Evolutionary conservation across 257 asterid genomes (phyloP), one percentile per base, ranked within the genome.

Genomic region (Capsicum chinense): DNA sequence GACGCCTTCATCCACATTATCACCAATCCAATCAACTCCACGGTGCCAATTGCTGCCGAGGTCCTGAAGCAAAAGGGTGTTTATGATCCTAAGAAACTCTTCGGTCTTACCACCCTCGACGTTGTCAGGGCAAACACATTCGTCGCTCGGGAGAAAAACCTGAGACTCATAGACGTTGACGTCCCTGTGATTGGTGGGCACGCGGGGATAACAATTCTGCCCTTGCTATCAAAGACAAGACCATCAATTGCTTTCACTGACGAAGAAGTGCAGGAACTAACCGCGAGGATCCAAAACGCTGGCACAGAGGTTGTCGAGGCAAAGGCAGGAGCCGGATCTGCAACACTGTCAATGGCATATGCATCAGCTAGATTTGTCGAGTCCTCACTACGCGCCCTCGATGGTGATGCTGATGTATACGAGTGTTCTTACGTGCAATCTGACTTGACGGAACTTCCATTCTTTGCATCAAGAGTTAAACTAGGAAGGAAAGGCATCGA

Each of bases 391-490:
- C 87, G 87, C 64, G 86, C 86, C 2, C 79, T 84, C 6, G 84
- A 84, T 2, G 86, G 86, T 17, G 86, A 84, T 54, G 74, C 79
- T 56, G 86, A 79, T 67, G 79, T 84, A 13, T 84, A 84, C 64
- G 87, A 84, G 83, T 84, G 87, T 58, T 63, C 84, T 6, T 84
- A 59, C 4, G 79, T 84, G 6, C 70, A 84, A 76, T 84, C 87
- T 16, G 68, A 84, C 47, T 9, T 84, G 60, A 84, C 80, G 3
- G 87, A 84, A 62, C 87, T 79, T 84, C 87, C 84, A 8, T 84
- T 84, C 84, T 84, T 84, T 84, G 87, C 87, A 14, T 84, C 87
- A 0, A 79, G 87, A 39, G 84, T 84, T 63, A 84, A 84, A 39
- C 83, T 84, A 15, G 87, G 87, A 37, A 79, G 80, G 70, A 39